Base-by-base conservation (phyloP, 805 yeast species). In the Komagataella ulmi region DNA sequence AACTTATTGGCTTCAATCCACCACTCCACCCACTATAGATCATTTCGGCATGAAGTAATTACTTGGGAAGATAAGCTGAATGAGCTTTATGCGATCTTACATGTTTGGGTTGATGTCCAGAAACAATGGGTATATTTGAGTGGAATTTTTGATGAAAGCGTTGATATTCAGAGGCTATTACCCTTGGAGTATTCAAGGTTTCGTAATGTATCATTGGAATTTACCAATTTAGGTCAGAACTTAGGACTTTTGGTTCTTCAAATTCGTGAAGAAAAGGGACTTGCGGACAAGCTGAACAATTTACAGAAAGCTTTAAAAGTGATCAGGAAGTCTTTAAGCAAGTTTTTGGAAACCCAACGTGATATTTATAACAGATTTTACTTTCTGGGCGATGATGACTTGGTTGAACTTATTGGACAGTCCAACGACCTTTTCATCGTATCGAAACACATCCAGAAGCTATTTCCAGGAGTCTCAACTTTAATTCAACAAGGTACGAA, bases 351-450 rank as follows among this genome's bases (percentile, higher is more conserved):
- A 57, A 76, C 75, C 44, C 95, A 90, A 61, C 69, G 98, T 55
- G 83, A 76, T 46, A 54, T 72, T 1, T 91, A 85, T 58, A 90
- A 96, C 1, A 72, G 97, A 48, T 83, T 89, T 52, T 89, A 83
- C 59, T 90, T 91, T 61, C 68, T 91, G 24, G 97, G 97, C 5
- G 91, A 91, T 61, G 96, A 89, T 54, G 97, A 91, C 61, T 66
- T 91, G 30, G 68, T 91, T 40, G 95, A 88, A 54, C 76, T 91
- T 45, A 75, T 91, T 43, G 96, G 97, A 2, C 75, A 82, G 50
- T 68, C 79, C 0, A 66, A 61, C 4, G 76, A 81, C 55, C 57
- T 78, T 1, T 46, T 48, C 2, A 56, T 71, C 6, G 69, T 83
- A 3, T 80, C 81, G 17, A 74, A 71, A 48, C 89, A 84, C 59